phyloP scores from a whole-genome alignment of 768 basidiomycete genomes.

The Aureoboletus auriporus region DNA sequence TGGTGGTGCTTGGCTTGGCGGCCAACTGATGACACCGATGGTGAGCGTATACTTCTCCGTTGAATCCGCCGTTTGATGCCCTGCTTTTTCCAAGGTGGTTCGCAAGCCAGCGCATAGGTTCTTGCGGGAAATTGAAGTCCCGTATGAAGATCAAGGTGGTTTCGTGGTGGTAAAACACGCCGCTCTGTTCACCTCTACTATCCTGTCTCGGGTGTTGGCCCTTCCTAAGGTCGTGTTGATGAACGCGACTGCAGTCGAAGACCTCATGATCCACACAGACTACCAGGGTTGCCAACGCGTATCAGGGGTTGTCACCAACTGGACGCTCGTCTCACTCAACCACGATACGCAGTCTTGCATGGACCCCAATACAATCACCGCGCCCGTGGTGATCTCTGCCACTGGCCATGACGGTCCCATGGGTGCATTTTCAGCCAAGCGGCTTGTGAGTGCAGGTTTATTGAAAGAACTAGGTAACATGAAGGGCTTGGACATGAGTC shows the following conservation, averaged over 20 bases:
- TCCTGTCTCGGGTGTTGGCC: slow-evolving; percentile 66
- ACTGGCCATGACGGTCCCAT: slow-evolving; percentile 78
- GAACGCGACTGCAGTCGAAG: slow-evolving; percentile 81
- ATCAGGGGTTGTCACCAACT: slow-evolving; percentile 54
- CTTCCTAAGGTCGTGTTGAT: slow-evolving; percentile 70
- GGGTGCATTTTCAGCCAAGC: slow-evolving; percentile 80
- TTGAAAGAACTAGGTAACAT: slow-evolving; percentile 74
- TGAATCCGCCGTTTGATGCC: neutral
- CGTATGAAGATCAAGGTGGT: slow-evolving; percentile 73
- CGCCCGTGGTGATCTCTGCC: slow-evolving; percentile 66
- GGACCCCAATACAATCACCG: slow-evolving; percentile 82
- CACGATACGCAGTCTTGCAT: slow-evolving; percentile 78
- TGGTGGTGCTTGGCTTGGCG: slow-evolving; percentile 76
- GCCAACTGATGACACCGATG: slow-evolving; percentile 79
- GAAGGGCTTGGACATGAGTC: slow-evolving; percentile 77
- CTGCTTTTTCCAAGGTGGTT: slow-evolving; percentile 51
- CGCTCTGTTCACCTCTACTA: slow-evolving; percentile 74
- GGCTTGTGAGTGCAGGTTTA: slow-evolving; percentile 71
- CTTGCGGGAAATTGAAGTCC: slow-evolving; percentile 63
- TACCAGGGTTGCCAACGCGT: slow-evolving; percentile 39
- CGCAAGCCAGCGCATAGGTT: slow-evolving; percentile 75
- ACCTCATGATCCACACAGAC: slow-evolving; percentile 65
- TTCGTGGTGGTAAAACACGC: slow-evolving; percentile 83
- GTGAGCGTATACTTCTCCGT: slow-evolving; percentile 29
- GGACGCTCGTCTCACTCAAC: slow-evolving; percentile 47